These are phyloP conservation scores for Tolypocladium cylindrosporum DNA, from an alignment of 2,329 filamentous ascomycete species.

Conservation along the genomic window DNA sequence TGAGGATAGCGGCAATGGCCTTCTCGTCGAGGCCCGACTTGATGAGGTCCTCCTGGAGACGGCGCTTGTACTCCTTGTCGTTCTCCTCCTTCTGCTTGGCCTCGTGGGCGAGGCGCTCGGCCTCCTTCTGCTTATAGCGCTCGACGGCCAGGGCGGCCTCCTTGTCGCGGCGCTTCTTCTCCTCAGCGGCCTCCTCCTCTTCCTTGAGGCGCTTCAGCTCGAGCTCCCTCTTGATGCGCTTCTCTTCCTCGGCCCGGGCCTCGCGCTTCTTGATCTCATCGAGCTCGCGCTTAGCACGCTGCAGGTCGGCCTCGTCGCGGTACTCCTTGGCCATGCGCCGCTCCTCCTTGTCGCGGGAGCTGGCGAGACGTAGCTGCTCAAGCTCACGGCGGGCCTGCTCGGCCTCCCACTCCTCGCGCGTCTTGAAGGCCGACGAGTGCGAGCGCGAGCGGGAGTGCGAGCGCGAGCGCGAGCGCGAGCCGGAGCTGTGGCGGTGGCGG, in stretches of 20 bases:
- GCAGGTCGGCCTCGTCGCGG: conserved; percentile 38
- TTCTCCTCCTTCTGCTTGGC: conserved; percentile 35
- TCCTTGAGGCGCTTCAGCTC: conserved; percentile 38
- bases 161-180: conserved; percentile 32
- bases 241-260: conserved; percentile 37
- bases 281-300: conserved; percentile 37
- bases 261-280: conserved; percentile 34
- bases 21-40: conserved; percentile 49
- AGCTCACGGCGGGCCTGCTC: conserved; percentile 32
- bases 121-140: conserved; percentile 38
- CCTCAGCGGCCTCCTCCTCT: conserved; percentile 32
- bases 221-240: conserved; percentile 41
- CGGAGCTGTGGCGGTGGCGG: conserved; percentile 16
- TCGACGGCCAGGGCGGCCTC: conserved; percentile 38
- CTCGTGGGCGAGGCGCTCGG: conserved; percentile 35
- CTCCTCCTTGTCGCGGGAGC: conserved; percentile 26
- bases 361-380: conserved; percentile 31
- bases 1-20: conserved; percentile 47
- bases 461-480: conserved; percentile 16
- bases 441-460: conserved; percentile 19
- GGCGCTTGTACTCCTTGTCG: conserved; percentile 44
- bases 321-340: conserved; percentile 27
- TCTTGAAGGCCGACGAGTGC: conserved; percentile 24
- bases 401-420: conserved; percentile 31
- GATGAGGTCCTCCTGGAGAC: conserved; percentile 47